These are phyloP conservation scores for Simplicillium sp. DNA, from an alignment of 2,329 filamentous ascomycete genomes.

Conservation along the genomic window DNA sequence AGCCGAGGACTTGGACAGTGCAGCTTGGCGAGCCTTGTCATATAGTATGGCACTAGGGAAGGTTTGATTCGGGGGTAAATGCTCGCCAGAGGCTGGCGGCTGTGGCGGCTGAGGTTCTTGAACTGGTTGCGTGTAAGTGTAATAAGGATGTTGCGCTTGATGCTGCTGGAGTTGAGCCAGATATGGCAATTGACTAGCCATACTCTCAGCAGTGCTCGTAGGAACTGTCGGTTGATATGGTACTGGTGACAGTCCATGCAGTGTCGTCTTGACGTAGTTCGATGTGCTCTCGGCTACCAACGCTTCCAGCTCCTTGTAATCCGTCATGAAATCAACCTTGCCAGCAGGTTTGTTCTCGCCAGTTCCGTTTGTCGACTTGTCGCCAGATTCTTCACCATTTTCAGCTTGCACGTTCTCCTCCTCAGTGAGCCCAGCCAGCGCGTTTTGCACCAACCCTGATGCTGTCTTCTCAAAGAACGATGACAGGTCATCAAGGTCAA, in stretches of 20 bases:
- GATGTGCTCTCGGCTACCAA: slow-evolving; percentile 33
- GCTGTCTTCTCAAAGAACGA: slow-evolving; percentile 33
- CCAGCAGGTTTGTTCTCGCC: slow-evolving; percentile 13
- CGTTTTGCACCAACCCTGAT: slow-evolving; percentile 28
- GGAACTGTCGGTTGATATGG: slow-evolving; percentile 33
- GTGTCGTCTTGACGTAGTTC: slow-evolving; percentile 33
- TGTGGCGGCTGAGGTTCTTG: slow-evolving; percentile 21
- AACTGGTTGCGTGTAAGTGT: slow-evolving; percentile 21
- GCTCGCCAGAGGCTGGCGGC: slow-evolving; percentile 20
- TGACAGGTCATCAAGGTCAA: slow-evolving; percentile 30
- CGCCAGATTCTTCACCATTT: slow-evolving; percentile 12
- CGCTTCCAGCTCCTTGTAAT: slow-evolving; percentile 33
- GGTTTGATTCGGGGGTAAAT: slow-evolving; percentile 46
- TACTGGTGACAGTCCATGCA: slow-evolving; percentile 31
- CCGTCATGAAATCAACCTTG: slow-evolving; percentile 20
- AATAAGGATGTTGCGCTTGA: slow-evolving; percentile 21
- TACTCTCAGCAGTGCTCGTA: slow-evolving; percentile 25
- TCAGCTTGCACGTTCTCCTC: slow-evolving; percentile 10
- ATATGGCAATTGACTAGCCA: slow-evolving; percentile 24
- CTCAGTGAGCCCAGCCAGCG: slow-evolving; percentile 25
- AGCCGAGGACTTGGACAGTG: slow-evolving; percentile 44
- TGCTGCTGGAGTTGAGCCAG: slow-evolving; percentile 27
- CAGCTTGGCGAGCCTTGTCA: slow-evolving; percentile 49
- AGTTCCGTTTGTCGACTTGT: slow-evolving; percentile 15
- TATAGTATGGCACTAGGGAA: slow-evolving; percentile 46